Evolutionary conservation across 345 rosid genomes (phyloP).

Genomic region (Camelina neglecta): DNA sequence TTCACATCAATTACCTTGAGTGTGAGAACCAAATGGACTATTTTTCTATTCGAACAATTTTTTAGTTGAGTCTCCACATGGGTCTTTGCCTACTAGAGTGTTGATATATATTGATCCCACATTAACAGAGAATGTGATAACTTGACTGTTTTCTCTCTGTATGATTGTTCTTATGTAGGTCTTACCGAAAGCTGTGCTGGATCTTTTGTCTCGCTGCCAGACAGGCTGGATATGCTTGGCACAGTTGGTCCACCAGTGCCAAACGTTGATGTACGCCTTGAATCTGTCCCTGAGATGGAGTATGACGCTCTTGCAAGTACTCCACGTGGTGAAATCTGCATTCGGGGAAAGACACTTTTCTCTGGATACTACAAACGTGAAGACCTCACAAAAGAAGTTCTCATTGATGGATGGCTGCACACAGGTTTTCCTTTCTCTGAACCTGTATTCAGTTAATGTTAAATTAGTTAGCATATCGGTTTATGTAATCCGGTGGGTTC

Average conservation of each 20-base stretch:
- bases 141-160: slow-evolving; percentile 12
- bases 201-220: slow-evolving; percentile 86
- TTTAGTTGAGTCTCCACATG: neutral
- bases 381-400: slow-evolving; percentile 85
- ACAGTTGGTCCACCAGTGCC: slow-evolving; percentile 99
- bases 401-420: slow-evolving; percentile 94
- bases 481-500: neutral
- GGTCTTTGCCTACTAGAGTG: neutral
- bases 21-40: neutral
- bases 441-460: neutral
- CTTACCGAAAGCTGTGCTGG: slow-evolving; percentile 97
- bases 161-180: slow-evolving; percentile 54
- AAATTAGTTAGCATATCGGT: neutral
- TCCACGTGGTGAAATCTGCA: slow-evolving; percentile 91
- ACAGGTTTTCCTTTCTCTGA: slow-evolving; percentile 61
- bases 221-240: slow-evolving; percentile 74
- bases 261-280: slow-evolving; percentile 83
- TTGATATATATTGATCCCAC: slow-evolving; percentile 2
- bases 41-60: neutral
- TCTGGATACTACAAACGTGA: slow-evolving; percentile 93
- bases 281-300: slow-evolving; percentile 94
- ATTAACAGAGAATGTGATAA: slow-evolving; percentile 10
- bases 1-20: neutral
- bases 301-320: slow-evolving; percentile 82
- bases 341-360: slow-evolving; percentile 76